These are phyloP conservation scores for Pythium plurisporium DNA, from an alignment of 352 stramenopile genomes.

Conservation along the genomic window DNA sequence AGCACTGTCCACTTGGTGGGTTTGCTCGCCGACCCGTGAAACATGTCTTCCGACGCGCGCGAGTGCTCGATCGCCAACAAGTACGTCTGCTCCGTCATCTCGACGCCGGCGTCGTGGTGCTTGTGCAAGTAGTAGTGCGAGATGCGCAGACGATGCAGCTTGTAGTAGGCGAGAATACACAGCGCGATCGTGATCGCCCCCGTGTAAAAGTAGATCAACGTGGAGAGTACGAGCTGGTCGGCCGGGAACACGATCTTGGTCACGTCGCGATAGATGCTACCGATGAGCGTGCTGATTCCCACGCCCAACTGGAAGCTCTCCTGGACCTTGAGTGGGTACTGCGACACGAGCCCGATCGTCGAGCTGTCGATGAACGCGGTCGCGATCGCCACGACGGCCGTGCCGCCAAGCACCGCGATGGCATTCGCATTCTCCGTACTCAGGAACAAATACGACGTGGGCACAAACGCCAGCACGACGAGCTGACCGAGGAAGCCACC, in stretches of 20 bases:
- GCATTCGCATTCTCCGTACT: conserved; percentile 59
- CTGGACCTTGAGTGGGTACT: conserved; percentile 73
- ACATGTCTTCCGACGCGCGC: conserved; percentile 21
- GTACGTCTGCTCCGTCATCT: conserved; percentile 52
- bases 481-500: conserved; percentile 74
- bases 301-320: conserved; percentile 83
- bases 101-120: conserved; percentile 35
- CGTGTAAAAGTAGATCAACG: conserved; percentile 82
- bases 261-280: conserved; percentile 74
- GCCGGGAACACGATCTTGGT: conserved; percentile 77
- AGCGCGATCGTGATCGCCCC: conserved; percentile 72
- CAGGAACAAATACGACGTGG: conserved; percentile 74
- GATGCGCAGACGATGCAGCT: conserved; percentile 48
- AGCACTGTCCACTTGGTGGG: conserved; percentile 69
- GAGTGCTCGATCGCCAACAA: conserved; percentile 26
- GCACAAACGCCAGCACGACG: conserved; percentile 66
- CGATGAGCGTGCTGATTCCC: conserved; percentile 74
- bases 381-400: conserved; percentile 56
- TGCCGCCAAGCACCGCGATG: conserved; percentile 60
- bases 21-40: conserved; percentile 8
- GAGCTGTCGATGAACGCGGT: conserved; percentile 82
- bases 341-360: conserved; percentile 75
- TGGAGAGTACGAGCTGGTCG: conserved; percentile 55
- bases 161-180: conserved; percentile 76
- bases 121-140: conserved; percentile 45